Evolutionary conservation across 192 early-diverging fungal genomes (phyloP), one percentile per base, ranked within the genome.

Genomic region (Gamsiella multidivaricata): DNA sequence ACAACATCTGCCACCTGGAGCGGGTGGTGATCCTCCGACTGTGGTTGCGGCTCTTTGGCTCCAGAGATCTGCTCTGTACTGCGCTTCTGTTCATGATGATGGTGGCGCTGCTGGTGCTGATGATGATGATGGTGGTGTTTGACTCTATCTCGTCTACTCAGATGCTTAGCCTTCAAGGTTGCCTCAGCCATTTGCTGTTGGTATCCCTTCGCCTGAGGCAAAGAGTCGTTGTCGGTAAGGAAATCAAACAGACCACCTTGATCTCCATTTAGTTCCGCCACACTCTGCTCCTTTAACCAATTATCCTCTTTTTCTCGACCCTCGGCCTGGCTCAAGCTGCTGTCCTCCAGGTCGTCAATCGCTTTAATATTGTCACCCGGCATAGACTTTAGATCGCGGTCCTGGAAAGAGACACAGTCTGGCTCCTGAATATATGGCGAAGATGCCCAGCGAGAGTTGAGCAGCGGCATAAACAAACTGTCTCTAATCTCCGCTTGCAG

Each of bases 91-190:
- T 61, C 28, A 2, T 37, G 52, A 28, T 34, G 8, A 1, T 47
- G 41, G 9, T 33, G 28, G 12, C 29, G 42, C 11, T 51, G 22
- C 18, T 60, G 53, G 17, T 66, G 64, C 14, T 46, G 36, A 22
- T 71, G 61, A 33, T 73, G 70, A 31, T 71, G 69, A 22, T 72
- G 61, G 11, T 72, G 70, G n/a, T 61, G 62, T 11, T 59, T 45
- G 10, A 61, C 56, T 55, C 69, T 56, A 8, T 74, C 70, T 15
- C 61, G 31, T 29, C 55, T 45, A 39, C 58, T 70, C 47, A 70
- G 37, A 10, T 60, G 58, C 14, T 58, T 41, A 0, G 57, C 58
- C 28, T 70, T 12, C 10, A 70, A 34, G 7, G 60, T 58, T 9
- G 22, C 43, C 26, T 50, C 45, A 9, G 64, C 45, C n/a, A 51